Conservation (phyloP, 495 filamentous ascomycete species). For the Hypoxylon trugodes region DNA sequence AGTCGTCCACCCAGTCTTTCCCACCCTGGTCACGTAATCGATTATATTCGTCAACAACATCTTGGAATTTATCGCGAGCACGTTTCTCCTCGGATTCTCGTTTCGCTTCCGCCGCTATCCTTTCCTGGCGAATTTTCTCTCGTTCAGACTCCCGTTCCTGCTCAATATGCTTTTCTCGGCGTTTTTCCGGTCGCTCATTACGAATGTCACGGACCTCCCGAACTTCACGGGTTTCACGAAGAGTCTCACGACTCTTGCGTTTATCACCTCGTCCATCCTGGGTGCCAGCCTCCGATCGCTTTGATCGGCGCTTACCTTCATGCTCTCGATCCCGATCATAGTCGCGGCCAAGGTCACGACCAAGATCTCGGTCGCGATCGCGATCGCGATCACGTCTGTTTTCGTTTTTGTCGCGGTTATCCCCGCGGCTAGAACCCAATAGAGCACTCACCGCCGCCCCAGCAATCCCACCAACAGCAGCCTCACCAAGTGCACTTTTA, state of each 20-base stretch:
- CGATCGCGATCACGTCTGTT: background rate
- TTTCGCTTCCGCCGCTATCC: slow-evolving; percentile 26
- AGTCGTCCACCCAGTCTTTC: slow-evolving; percentile 8
- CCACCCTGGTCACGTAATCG: slow-evolving; percentile 20
- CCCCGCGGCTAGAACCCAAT: slow-evolving; percentile 46
- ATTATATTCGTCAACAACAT: slow-evolving; percentile 35
- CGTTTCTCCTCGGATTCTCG: slow-evolving; percentile 34
- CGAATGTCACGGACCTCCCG: no score
- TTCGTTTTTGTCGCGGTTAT: slow-evolving; percentile 18
- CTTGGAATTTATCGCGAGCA: slow-evolving; percentile 35
- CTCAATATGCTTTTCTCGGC: slow-evolving; percentile 43
- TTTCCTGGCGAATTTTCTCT: slow-evolving; percentile 25
- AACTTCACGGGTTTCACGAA: slow-evolving; percentile 38
- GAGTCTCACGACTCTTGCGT: slow-evolving; percentile 30
- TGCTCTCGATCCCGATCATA: slow-evolving; percentile 32
- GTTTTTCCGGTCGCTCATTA: slow-evolving; percentile 53
- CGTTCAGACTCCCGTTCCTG: slow-evolving; percentile 15
- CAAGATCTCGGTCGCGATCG: no score
- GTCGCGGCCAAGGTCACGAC: no score
- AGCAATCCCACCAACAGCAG: slow-evolving; percentile 59
- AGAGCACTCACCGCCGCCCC: slow-evolving; percentile 56
- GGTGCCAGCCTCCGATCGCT: slow-evolving; percentile 26
- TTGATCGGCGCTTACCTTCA: slow-evolving; percentile 26
- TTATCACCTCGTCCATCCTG: slow-evolving; percentile 38
- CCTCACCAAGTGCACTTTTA: slow-evolving; percentile 50